A percentile compares a stretch with the other conserved stretches of the same genome.
These are phyloP conservation scores for Trichoderma brevicompactum DNA, from an alignment of 2,329 filamentous ascomycete species.

Conservation along the genomic window DNA sequence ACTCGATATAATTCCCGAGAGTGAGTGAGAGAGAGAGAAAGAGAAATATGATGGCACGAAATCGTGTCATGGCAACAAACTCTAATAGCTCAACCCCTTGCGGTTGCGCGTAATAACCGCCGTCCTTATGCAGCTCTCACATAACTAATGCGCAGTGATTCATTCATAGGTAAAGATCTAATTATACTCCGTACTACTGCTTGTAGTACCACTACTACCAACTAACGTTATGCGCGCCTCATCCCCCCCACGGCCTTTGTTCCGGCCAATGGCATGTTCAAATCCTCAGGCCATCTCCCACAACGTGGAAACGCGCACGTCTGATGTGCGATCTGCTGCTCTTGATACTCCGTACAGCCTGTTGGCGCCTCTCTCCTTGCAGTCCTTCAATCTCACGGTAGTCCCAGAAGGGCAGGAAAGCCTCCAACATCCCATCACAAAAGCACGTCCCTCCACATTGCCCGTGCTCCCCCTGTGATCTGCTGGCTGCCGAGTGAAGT, in stretches of 20 bases:
- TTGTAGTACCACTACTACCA: no score
- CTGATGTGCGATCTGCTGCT: background rate
- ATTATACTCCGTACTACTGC: background rate
- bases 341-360: background rate
- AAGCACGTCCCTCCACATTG: constrained; percentile 21
- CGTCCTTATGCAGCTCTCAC: background rate
- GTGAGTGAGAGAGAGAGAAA: background rate
- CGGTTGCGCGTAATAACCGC: background rate
- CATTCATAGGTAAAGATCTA: background rate
- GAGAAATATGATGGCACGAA: background rate
- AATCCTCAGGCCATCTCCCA: constrained; percentile 9
- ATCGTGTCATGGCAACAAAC: background rate
- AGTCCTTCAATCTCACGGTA: constrained; percentile 22
- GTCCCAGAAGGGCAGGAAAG: constrained; percentile 19
- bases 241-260: background rate
- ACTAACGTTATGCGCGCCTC: background rate
- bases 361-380: background rate
- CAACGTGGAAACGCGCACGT: background rate
- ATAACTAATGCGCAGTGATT: background rate
- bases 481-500: constrained; percentile 24
- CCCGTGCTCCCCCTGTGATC: constrained; percentile 28
- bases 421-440: constrained; percentile 6
- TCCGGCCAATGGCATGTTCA: background rate
- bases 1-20: constrained; percentile 23
- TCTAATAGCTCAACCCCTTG: constrained; percentile 4